Percentiles rank a stretch among this genome's conserved stretches.
These are phyloP conservation scores for Boletus edulis DNA, from an alignment of 768 basidiomycete species.

Conservation along the genomic window DNA sequence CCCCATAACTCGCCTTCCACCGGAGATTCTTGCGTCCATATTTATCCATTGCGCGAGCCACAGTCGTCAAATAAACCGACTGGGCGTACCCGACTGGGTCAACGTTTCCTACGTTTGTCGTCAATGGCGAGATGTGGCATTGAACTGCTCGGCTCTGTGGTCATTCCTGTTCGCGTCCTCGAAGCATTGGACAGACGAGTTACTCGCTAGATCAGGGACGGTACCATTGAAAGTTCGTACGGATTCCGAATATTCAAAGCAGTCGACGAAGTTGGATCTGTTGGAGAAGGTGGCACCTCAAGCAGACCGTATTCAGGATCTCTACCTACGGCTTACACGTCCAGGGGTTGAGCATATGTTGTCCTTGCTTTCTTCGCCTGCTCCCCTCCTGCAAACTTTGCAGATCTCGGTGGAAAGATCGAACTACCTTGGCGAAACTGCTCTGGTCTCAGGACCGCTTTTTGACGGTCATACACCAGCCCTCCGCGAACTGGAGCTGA, in stretches of 20 bases:
- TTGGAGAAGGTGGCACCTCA: constrained; percentile 33
- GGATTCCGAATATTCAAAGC: constrained; percentile 29
- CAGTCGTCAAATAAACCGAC: not conserved
- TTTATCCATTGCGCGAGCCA: constrained; percentile 13
- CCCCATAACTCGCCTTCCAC: constrained; percentile 18
- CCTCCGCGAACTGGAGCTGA: constrained; percentile 37
- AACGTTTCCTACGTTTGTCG: constrained; percentile 24
- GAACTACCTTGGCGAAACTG: constrained; percentile 16
- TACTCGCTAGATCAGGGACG: constrained; percentile 45
- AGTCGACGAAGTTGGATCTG: constrained; percentile 26
- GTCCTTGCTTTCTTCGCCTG: constrained; percentile 17
- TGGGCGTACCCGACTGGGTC: constrained; percentile 19
- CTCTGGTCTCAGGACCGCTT: constrained; percentile 26
- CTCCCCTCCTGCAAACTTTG: constrained; percentile 35
- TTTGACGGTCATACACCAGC: constrained; percentile 34
- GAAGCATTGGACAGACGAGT: constrained; percentile 39
- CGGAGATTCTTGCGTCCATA: constrained; percentile 21
- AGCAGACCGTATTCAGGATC: constrained; percentile 32
- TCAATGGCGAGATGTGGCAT: constrained; percentile 44
- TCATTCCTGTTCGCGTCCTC: constrained; percentile 32
- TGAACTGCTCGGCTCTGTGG: constrained; percentile 43
- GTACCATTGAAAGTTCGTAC: constrained; percentile 25
- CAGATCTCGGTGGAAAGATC: constrained; percentile 17
- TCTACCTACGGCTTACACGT: constrained; percentile 26
- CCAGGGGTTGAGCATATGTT: constrained; percentile 27